Base-by-base conservation (phyloP, 371 early-diverging fungal genomes). In the Mucor sp. region DNA sequence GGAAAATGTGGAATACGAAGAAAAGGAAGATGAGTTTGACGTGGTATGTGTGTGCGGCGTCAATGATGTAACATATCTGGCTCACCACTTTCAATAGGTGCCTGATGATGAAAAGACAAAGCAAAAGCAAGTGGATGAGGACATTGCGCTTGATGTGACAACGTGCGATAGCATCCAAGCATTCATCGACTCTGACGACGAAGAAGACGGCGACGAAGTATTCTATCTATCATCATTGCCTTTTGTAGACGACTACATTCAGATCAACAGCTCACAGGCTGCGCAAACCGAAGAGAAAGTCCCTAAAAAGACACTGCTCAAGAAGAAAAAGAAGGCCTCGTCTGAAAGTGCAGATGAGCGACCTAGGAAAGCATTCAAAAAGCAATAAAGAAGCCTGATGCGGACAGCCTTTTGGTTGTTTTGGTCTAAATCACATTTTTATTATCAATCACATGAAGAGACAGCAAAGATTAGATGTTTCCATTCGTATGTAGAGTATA, bases 11-110 rank as follows among this genome's bases (percentile, higher is more conserved):
- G 96, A 95, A 67, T 97, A 96, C 69, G 87, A 89, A 56, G 98
- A 98, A 72, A 82, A 90, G 7, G 98, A 98, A 70, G 94, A 96
- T 68, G 95, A 94, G 68, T 98, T 96, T 81, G 98, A 98, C 74
- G 84, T 91, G 65, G 88, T 88, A 77, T 68, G 72, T 6, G 30
- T 30, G 30, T 30, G 30, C 6, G 30, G 5, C n/a, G n/a, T 30
- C 15, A 32, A 1, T 1, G 2, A 23, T 8, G 1, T 57, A 5
- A 28, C 8, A 30, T 3, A 17, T 7, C 17, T 58, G 8, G 30
- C 32, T 27, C 17, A 15, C 30, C 15, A 7, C n/a, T 30, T 6
- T 30, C 28, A 17, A 17, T 56, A 81, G 75, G 80, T 82, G 19
- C 89, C 87, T 6, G 82, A 84, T 59, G 76, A 87, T 69, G 78